phyloP scores from a whole-genome alignment of 306 rosid species.

The Cyclanthera cordifolia region DNA sequence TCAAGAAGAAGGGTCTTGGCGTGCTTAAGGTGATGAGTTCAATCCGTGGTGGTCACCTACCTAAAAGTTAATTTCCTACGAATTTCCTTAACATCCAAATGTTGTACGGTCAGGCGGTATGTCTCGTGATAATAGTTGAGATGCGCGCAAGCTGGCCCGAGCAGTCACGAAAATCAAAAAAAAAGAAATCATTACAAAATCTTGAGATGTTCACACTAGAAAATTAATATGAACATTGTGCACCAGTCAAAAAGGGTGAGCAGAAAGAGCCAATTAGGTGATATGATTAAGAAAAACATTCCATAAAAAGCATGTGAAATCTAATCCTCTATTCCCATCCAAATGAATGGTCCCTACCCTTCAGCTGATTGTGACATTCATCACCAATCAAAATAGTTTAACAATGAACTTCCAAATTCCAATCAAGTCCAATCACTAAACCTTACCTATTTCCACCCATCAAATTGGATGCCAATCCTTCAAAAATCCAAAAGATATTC shows the following conservation, averaged over 20 bases:
- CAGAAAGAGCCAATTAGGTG: conserved; percentile 20
- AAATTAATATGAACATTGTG: conserved; percentile 11
- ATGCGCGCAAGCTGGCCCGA: too few relatives aligned
- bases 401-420: conserved; percentile 13
- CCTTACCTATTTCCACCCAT: conserved; percentile 2
- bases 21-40: too few relatives aligned
- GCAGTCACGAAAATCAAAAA: too few relatives aligned
- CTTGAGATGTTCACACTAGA: conserved; percentile 5
- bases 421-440: conserved; percentile 9
- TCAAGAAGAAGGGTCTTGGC: too few relatives aligned
- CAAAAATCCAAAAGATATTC: conserved; percentile 13
- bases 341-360: conserved; percentile 29
- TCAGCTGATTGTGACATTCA: conserved; percentile 17
- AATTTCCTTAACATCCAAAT: too few relatives aligned
- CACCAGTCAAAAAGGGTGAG: conserved; percentile 14
- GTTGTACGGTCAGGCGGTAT: too few relatives aligned
- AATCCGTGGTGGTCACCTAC: too few relatives aligned
- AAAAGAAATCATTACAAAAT: conserved; percentile 13
- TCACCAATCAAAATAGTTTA: conserved; percentile 16
- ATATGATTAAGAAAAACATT: conserved; percentile 19
- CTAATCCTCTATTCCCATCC: conserved; percentile 18
- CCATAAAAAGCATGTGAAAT: conserved; percentile 25
- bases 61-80: too few relatives aligned
- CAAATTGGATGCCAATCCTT: conserved; percentile 2
- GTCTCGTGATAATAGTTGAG: too few relatives aligned